These are phyloP conservation scores for Corynespora cassiicola DNA, from an alignment of 2,329 filamentous ascomycete species.

Conservation along the genomic window DNA sequence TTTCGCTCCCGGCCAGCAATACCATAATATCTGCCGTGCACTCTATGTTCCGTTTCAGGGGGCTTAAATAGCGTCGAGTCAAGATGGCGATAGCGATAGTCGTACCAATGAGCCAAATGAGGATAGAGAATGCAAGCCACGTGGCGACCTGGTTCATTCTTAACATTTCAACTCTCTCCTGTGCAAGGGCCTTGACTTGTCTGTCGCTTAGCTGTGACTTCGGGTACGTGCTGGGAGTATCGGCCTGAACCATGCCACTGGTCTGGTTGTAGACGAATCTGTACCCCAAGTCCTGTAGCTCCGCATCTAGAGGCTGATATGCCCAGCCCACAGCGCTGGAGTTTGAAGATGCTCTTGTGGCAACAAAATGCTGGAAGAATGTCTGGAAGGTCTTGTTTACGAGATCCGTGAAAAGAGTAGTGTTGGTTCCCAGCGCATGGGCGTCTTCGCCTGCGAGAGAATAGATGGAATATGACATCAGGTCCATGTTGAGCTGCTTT, in stretches of 20 bases:
- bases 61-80: slow-evolving; percentile 22
- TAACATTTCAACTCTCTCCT: slow-evolving; percentile 20
- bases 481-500: slow-evolving; percentile 41
- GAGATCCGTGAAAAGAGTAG: slow-evolving; percentile 5
- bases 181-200: slow-evolving; percentile 13
- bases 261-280: slow-evolving; percentile 8
- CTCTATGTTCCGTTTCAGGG: slow-evolving; percentile 25
- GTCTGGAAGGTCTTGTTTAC: slow-evolving; percentile 30
- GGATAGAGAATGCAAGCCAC: slow-evolving; percentile 22
- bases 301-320: slow-evolving; percentile 22
- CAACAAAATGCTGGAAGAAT: slow-evolving; percentile 25
- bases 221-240: slow-evolving; percentile 9
- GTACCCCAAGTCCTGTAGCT: too few species aligned
- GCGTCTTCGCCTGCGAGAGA: slow-evolving; percentile 23
- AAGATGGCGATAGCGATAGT: slow-evolving; percentile 15
- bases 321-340: slow-evolving; percentile 19
- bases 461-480: slow-evolving; percentile 40
- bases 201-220: slow-evolving; percentile 13
- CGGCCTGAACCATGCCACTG: too few species aligned
- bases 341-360: too few species aligned
- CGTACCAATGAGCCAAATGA: slow-evolving; percentile 26
- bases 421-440: slow-evolving; percentile 20
- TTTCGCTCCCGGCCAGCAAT: slow-evolving; percentile 30
- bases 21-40: slow-evolving; percentile 29
- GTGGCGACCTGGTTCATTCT: slow-evolving; percentile 25